Evolutionary conservation across 768 basidiomycete species (phyloP), one percentile per base, ranked within the genome.

Genomic region (Xerocomellus intermedius): DNA sequence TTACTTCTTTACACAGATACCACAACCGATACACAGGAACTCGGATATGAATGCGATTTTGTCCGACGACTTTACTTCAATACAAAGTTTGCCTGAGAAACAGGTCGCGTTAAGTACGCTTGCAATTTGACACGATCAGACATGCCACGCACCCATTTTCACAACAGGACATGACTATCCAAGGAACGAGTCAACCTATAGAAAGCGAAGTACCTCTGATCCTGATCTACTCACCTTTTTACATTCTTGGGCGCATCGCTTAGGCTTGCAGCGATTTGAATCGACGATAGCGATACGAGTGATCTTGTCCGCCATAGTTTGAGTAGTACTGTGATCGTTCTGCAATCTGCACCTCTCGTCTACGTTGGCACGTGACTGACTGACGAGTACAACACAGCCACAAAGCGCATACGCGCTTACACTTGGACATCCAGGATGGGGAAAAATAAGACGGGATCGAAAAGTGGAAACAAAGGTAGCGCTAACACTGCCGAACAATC

Each of bases 1-100:
- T 70, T 67, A 97, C 96, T 98, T 99, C 77, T 98, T 98, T 33
- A 98, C 95, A 71, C 97, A 99, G 67, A 99, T 98, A 90, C 97
- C 97, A 74, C 97, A 99, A 65, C 97, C 97, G 57, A 99, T 99
- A 71, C 97, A 99, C 52, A 99, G 79, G 71, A 96, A 94, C 72
- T 99, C 97, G 26, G 97, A 98, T 75, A 99, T 91, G 82, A 95
- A 98, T 2, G 97, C 89, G 74, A 98, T 97, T 79, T 98, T 98
- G 76, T 97, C 95, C 8, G 86, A 83, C 14, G 96, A 71, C 72
- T 94, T 95, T 61, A 99, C 97, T 75, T 98, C 97, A 63, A 98
- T 98, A 79, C 97, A 99, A 22, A 99, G 80, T 75, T 97, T 98
- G 17, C 97, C 93, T 94, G 62, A 5, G 21, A 42, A 26, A 19